phyloP scores from a whole-genome alignment of 495 filamentous ascomycete species.

The Trichocladium antarcticum region DNA sequence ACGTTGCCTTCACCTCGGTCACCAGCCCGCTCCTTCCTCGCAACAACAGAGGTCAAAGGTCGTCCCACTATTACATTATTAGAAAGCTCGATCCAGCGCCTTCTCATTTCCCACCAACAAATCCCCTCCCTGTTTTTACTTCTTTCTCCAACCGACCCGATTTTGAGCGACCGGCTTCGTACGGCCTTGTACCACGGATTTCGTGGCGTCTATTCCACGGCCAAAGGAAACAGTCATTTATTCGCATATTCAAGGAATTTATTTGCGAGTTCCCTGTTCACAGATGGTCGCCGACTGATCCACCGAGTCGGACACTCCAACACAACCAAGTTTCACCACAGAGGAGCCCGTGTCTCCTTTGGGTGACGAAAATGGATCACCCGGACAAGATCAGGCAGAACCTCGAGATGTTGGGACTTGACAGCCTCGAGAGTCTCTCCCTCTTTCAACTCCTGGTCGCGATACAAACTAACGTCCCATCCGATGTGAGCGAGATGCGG shows the following conservation, averaged over 20 bases:
- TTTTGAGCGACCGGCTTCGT: background rate
- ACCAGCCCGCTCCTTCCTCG: background rate
- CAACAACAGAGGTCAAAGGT: background rate
- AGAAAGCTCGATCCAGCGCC: too few relatives aligned
- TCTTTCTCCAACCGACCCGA: background rate
- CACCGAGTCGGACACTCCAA: background rate
- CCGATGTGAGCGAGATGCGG: background rate
- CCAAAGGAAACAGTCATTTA: background rate
- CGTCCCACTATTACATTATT: too few relatives aligned
- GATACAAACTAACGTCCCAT: conserved; percentile 8
- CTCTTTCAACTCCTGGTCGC: conserved; percentile 14
- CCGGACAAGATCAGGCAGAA: conserved; percentile 3
- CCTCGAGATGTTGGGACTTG: conserved; percentile 3
- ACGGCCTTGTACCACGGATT: too few relatives aligned
- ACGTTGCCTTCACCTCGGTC: too few relatives aligned
- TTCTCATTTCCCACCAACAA: background rate
- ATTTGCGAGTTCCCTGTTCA: background rate
- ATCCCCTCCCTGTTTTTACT: background rate
- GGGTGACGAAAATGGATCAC: conserved; percentile 5
- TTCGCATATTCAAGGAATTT: background rate
- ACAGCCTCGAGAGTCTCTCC: conserved; percentile 10
- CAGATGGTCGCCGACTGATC: too few relatives aligned
- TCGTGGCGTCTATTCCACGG: background rate
- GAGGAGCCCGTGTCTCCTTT: conserved; percentile 3
- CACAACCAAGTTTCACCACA: background rate